phyloP scores from a whole-genome alignment of 202 grass and related monocot species.

The Miscanthus sacchariflorus region DNA sequence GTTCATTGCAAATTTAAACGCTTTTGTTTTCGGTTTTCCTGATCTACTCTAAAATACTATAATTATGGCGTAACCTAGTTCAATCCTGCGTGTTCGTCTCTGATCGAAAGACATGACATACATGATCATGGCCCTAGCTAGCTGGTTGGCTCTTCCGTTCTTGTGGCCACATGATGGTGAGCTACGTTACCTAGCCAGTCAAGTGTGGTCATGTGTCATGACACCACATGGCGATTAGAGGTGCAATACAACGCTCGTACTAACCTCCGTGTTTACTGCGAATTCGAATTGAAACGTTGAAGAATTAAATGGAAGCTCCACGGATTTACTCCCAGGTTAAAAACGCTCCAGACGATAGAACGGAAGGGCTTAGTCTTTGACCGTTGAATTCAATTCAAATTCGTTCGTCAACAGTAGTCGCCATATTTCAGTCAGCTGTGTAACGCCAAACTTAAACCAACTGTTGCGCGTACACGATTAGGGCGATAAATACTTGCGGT shows the following conservation, averaged over 20 bases:
- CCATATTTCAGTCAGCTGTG: background rate
- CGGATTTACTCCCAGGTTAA: background rate
- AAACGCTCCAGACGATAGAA: background rate
- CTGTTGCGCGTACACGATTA: background rate
- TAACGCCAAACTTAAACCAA: background rate
- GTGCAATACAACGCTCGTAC: background rate
- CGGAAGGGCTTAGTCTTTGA: background rate
- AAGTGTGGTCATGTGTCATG: background rate
- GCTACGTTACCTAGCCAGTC: background rate
- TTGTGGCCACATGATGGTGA: background rate
- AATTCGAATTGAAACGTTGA: slow-evolving; percentile 38
- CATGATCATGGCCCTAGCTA: too few relatives aligned
- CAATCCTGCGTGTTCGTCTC: too few relatives aligned
- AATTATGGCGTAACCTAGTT: too few relatives aligned
- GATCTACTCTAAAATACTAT: too few relatives aligned
- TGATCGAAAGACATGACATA: too few relatives aligned
- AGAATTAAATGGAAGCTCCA: slow-evolving; percentile 38
- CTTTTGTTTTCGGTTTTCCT: too few relatives aligned
- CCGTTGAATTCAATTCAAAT: slow-evolving; percentile 18
- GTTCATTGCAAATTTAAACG: too few relatives aligned
- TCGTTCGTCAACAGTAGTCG: background rate
- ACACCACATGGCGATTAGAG: background rate
- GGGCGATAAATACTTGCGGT: background rate
- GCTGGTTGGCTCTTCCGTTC: too few relatives aligned
- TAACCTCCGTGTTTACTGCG: background rate